Base-by-base conservation (phyloP, 164 flowering plant species). In the Brasenia schreberi region DNA sequence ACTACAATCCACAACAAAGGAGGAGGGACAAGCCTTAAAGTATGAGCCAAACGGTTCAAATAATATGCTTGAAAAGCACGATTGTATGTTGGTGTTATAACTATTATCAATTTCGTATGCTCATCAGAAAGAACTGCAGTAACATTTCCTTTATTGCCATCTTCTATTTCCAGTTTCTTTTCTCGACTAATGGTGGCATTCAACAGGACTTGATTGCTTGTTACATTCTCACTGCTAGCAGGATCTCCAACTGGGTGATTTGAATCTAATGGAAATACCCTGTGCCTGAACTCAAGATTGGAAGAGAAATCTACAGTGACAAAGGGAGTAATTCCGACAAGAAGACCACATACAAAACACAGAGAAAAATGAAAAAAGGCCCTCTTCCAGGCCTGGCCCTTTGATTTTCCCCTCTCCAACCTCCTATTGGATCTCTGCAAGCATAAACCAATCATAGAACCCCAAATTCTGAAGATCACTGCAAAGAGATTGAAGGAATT, bases 1-100 rank as follows among this genome's bases (percentile, higher is more conserved):
- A 90, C 94, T 61, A 89, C 97, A 18, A 93, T 79, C 98, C 98
- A 93, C 67, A 93, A 63, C 45, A 90, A 63, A 59, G 96, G 97
- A 61, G 89, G 83, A 42, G 74, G 82, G 52, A 85, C 87, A 52
- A 81, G 75, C 65, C 73, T 87, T 62, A 93, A 72, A 11, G 88
- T 82, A 61, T 85, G 81, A 17, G 86, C 94, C 74, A 93, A 70
- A 67, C 95, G 94, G 66, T 77, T 85, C 70, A 93, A 67, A 75
- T 83, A 81, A 74, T 86, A 93, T 27, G 89, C 86, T 75, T 93
- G 92, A 74, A 85, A 77, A 49, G 95, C 83, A n/a, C 79, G 77
- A 72, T 74, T 62, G 64, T 77, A 59, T 0, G 91, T 87, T 42
- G 97, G 87, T 6, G 96, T 93, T 64, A 89, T 89, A 70, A 89